phyloP scores from a whole-genome alignment of 768 basidiomycete genomes.

The Trametes meyenii region DNA sequence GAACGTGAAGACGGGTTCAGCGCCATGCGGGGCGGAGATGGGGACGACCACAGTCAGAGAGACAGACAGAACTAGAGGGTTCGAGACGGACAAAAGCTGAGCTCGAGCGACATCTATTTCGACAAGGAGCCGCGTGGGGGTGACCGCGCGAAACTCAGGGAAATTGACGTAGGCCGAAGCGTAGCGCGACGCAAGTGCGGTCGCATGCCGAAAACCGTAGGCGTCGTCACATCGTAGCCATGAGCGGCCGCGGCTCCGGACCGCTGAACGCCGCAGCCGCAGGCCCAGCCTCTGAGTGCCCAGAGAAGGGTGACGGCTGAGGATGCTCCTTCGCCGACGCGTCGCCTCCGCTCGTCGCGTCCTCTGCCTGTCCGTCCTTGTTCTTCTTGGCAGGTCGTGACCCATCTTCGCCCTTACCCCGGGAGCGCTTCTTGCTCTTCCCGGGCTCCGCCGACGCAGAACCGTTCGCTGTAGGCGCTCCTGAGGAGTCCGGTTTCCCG shows the following conservation, averaged over 20 bases:
- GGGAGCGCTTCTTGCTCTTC: slow-evolving; percentile 33
- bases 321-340: slow-evolving; percentile 16
- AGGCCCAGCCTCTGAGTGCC: slow-evolving; percentile 13
- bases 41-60: background rate
- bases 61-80: background rate
- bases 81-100: no score
- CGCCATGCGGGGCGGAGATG: slow-evolving; percentile 15
- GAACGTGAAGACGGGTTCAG: slow-evolving; percentile 23
- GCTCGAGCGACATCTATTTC: background rate
- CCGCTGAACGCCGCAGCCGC: slow-evolving; percentile 19
- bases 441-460: slow-evolving; percentile 27
- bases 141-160: background rate
- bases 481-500: slow-evolving; percentile 29
- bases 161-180: background rate
- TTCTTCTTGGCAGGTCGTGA: slow-evolving; percentile 38
- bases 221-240: slow-evolving; percentile 23
- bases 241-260: slow-evolving; percentile 24
- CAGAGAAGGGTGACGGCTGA: slow-evolving; percentile 11
- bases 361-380: slow-evolving; percentile 28
- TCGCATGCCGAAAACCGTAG: background rate
- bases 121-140: background rate
- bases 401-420: slow-evolving; percentile 35
- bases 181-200: background rate
- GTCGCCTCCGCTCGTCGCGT: slow-evolving; percentile 5
- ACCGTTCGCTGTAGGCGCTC: slow-evolving; percentile 20